These are phyloP conservation scores for Pseudonectria buxi DNA, from an alignment of 2,329 filamentous ascomycete species.

Conservation along the genomic window DNA sequence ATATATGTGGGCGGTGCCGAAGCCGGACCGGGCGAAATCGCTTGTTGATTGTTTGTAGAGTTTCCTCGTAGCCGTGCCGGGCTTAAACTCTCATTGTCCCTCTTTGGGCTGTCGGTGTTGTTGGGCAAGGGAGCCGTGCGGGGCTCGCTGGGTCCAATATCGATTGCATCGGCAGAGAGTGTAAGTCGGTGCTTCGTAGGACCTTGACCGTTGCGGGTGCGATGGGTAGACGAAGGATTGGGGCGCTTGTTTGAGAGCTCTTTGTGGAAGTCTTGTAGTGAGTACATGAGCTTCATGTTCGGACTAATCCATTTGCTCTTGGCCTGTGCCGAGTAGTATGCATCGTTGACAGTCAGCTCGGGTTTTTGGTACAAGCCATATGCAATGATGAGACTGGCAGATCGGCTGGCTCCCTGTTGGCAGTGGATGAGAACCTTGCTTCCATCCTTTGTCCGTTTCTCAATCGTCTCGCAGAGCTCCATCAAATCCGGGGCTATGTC, in stretches of 20 bases:
- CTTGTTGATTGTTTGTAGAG: slow-evolving; percentile 44
- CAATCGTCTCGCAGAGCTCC: slow-evolving; percentile 68
- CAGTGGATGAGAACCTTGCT: slow-evolving; percentile 80
- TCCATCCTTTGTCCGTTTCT: slow-evolving; percentile 61
- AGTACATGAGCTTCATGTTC: slow-evolving; percentile 90
- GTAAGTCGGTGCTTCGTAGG: slow-evolving; percentile 55
- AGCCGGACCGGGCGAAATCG: slow-evolving; percentile 56
- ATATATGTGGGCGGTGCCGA: slow-evolving; percentile 59
- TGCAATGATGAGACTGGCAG: slow-evolving; percentile 78
- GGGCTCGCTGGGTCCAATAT: slow-evolving; percentile 47
- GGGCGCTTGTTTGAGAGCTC: slow-evolving; percentile 47
- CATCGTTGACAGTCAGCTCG: slow-evolving; percentile 70
- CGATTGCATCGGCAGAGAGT: slow-evolving; percentile 52
- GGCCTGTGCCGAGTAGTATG: slow-evolving; percentile 72
- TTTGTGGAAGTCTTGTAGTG: slow-evolving; percentile 74
- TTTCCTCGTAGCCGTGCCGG: slow-evolving; percentile 44
- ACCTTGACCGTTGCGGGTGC: slow-evolving; percentile 45
- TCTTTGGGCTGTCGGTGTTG: slow-evolving; percentile 39
- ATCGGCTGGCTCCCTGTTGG: slow-evolving; percentile 79
- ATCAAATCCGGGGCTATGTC: slow-evolving; percentile 75
- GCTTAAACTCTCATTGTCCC: slow-evolving; percentile 33
- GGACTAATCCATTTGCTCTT: slow-evolving; percentile 84
- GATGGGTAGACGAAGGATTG: slow-evolving; percentile 38
- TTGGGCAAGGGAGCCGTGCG: slow-evolving; percentile 54
- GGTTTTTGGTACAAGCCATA: slow-evolving; percentile 78